Evolutionary conservation across 139 green algal species (phyloP), one percentile per base, ranked within the genome.

Genomic region (Auxenochlorella pyrenoidosa): DNA sequence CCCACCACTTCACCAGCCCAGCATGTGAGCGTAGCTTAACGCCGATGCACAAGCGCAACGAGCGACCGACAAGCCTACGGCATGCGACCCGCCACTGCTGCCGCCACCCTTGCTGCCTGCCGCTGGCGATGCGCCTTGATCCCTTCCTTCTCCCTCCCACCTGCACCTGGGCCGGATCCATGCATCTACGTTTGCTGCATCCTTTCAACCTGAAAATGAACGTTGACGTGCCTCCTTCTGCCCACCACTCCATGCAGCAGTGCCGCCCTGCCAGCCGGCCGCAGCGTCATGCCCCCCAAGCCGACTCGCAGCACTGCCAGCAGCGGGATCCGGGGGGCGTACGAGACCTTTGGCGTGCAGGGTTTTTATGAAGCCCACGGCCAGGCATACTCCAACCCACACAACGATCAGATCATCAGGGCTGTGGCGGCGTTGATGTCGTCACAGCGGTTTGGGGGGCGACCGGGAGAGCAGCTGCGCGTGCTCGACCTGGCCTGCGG

Each of bases 401-500:
- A 81, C 51, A 59, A 81, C 75, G 75, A 81, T 3, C 75, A 81
- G 30, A 81, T 81, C 15, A 43, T 81, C 26, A 63, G 4, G 43
- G 75, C 75, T 1, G 36, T 81, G 1, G 44, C 43, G 30, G 43
- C 59, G 28, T 43, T 81, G 28, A 81, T 81, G 75, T 36, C 32
- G 1, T 81, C 75, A 0, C 75, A 41, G 43, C 43, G 63, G 44
- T 81, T 81, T 40, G 44, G 75, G 5, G 30, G 63, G 44, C 75
- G 41, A 43, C 75, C 75, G 1, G 44, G 30, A 34, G 1, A 18
- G 38, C 72, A 10, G 43, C 28, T 81, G 30, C 28, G 75, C 8
- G 75, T 81, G 30, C 44, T 81, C 2, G 75, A 81, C 75, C 75
- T 81, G 43, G 47, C 75, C 28, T 81, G 75, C 43, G 75, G 75